phyloP scores from a whole-genome alignment of 805 yeast genomes.

The Tetrapisispora namnaoensis region DNA sequence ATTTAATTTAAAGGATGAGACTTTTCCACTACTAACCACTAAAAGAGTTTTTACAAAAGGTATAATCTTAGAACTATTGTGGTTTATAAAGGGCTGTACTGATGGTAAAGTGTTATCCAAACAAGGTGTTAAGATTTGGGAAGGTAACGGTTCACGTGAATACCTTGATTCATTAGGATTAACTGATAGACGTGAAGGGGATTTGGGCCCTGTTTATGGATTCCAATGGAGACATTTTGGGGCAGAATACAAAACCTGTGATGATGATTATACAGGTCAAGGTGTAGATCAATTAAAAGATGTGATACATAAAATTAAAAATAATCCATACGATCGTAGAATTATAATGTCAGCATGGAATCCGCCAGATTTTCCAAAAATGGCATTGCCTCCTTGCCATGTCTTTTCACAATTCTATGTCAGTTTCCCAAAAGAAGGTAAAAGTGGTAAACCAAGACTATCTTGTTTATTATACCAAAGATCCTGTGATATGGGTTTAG shows the following conservation, averaged over 20 bases:
- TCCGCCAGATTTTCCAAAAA: slow-evolving; percentile 83
- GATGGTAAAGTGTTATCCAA: slow-evolving; percentile 72
- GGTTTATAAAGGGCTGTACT: slow-evolving; percentile 89
- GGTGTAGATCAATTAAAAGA: slow-evolving; percentile 87
- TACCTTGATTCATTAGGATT: slow-evolving; percentile 79
- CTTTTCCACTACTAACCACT: slow-evolving; percentile 85
- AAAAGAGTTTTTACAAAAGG: slow-evolving; percentile 86
- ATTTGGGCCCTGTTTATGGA: slow-evolving; percentile 96
- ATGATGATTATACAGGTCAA: slow-evolving; percentile 74
- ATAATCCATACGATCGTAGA: slow-evolving; percentile 89
- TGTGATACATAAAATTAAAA: slow-evolving; percentile 68
- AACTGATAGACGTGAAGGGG: slow-evolving; percentile 76
- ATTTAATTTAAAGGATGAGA: slow-evolving; percentile 60
- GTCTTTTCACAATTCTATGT: slow-evolving; percentile 94
- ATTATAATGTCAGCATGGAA: slow-evolving; percentile 97
- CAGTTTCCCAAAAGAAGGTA: slow-evolving; percentile 50
- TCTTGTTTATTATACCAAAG: slow-evolving; percentile 90
- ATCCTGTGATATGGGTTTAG: slow-evolving; percentile 99
- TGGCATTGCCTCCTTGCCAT: slow-evolving; percentile 99
- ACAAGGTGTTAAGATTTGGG: slow-evolving; percentile 95
- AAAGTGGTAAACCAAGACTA: slow-evolving; percentile 48
- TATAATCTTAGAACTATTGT: slow-evolving; percentile 76
- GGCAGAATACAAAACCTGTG: slow-evolving; percentile 80
- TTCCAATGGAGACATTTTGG: slow-evolving; percentile 99
- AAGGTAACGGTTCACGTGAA: slow-evolving; percentile 93